Conservation (phyloP, 1,284 basidiomycete species). For the Ganoderma lingzhi region DNA sequence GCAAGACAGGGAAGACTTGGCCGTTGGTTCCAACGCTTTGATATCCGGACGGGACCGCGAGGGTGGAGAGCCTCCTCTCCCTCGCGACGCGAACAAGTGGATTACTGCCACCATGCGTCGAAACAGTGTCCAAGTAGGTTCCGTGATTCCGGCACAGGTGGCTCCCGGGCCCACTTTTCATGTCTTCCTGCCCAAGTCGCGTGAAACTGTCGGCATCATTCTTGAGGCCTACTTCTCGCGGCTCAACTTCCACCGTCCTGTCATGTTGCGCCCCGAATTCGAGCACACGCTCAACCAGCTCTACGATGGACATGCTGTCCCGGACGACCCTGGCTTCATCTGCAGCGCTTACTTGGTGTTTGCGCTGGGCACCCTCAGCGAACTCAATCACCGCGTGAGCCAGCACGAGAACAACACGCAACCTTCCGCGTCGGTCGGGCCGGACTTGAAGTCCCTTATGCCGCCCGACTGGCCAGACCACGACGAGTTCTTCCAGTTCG, state of each 20-base stretch:
- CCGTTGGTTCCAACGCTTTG: constrained; percentile 74
- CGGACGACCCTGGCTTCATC: constrained; percentile 77
- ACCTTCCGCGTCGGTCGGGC: constrained; percentile 25
- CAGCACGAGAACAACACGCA: constrained; percentile 50
- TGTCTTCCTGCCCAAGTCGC: constrained; percentile 79
- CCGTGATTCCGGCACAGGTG: constrained; percentile 39
- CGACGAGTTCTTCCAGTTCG: constrained; percentile 82
- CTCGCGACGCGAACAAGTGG: constrained; percentile 70
- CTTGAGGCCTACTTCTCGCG: constrained; percentile 75
- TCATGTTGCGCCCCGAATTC: constrained; percentile 72
- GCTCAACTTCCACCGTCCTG: constrained; percentile 81
- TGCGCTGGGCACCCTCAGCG: constrained; percentile 81
- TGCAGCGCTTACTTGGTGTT: constrained; percentile 80
- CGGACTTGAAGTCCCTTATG: constrained; percentile 50
- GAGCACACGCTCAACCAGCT: constrained; percentile 65
- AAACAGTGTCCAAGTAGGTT: constrained; percentile 40
- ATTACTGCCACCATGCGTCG: constrained; percentile 57
- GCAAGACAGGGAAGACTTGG: constrained; percentile 75
- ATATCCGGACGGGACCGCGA: constrained; percentile 72
- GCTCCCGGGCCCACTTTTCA: constrained; percentile 38
- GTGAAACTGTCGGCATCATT: constrained; percentile 65
- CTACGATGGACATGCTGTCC: constrained; percentile 61
- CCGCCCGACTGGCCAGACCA: constrained; percentile 79
- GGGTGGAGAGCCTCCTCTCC: constrained; percentile 60
- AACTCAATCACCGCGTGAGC: constrained; percentile 73